Base-by-base conservation (phyloP, 345 rosid species). In the Sonneratia caseolaris region DNA sequence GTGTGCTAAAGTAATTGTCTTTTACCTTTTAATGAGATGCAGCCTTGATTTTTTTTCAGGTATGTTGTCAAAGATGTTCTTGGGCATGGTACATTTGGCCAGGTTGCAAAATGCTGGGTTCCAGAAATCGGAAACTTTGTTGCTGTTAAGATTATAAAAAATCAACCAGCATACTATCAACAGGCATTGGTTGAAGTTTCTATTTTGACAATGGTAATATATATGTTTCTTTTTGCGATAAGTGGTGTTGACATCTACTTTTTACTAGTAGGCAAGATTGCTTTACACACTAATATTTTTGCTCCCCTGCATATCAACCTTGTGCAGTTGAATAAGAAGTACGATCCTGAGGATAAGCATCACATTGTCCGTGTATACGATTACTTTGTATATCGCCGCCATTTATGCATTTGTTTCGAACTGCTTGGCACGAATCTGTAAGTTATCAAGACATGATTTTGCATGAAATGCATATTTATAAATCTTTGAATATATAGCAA, bases 81-180 rank as follows among this genome's bases (percentile, higher is more conserved):
- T 79, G 99, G 99, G 76, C 99, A 96, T 72, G 99, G 99, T 71
- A 96, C 98, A 68, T 96, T 96, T 80, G 98, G 98, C 65, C 99
- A 96, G 81, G 98, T 96, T 86, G 98, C 93, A 68, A 96, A 92
- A 83, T 96, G 99, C 85, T 91, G 89, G 98, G 91, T 89, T 62
- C 80, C 89, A 32, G 93, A 88, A 76, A 81, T 84, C 27, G 76
- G 84, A 77, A 76, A 84, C 81, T 89, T 86, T 82, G 90, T 89
- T 72, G 99, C 99, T 70, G 91, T 96, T 70, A 96, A 96, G 84
- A 92, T 96, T 79, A 96, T 96, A 32, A 96, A 96, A 84, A 96
- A 96, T 71, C 96, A 84, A 76, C 98, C 98, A 77, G 99, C 99
- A 68, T 92, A 92, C 87, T 86, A 91, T 80, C 99, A 92, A 86